phyloP scores from a whole-genome alignment of 345 rosid species.

The Camelina sativa region DNA sequence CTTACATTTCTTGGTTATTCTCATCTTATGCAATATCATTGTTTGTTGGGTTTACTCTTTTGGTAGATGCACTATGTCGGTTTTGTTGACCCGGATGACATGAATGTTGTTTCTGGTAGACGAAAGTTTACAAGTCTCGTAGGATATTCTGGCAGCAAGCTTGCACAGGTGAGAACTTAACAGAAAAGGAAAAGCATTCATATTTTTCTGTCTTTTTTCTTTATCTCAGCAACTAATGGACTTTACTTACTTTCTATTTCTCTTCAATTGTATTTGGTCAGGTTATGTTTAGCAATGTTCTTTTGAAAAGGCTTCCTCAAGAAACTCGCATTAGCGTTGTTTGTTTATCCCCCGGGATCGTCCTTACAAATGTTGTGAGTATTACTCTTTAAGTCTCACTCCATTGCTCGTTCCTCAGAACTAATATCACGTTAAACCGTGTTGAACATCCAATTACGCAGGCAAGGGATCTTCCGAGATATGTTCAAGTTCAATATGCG shows the following conservation, averaged over 20 bases:
- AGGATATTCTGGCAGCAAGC: constrained; percentile 86
- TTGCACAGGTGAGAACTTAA: constrained; percentile 74
- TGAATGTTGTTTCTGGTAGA: constrained; percentile 79
- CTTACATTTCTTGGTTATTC: constrained; percentile 1
- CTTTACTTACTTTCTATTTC: constrained; percentile 5
- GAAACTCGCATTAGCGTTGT: constrained; percentile 74
- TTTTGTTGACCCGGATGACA: constrained; percentile 86
- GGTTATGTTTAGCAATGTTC: constrained; percentile 88
- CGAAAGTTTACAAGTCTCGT: constrained; percentile 73
- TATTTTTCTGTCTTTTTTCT: not conserved
- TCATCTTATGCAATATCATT: constrained; percentile 18
- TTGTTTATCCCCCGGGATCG: constrained; percentile 88
- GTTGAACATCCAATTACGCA: constrained; percentile 43
- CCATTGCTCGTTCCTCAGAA: not conserved
- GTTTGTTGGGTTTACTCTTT: constrained; percentile 29
- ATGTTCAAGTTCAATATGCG: constrained; percentile 72
- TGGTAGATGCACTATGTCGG: constrained; percentile 91
- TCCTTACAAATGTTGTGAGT: constrained; percentile 90
- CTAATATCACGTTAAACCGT: not conserved
- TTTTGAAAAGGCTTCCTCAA: constrained; percentile 72
- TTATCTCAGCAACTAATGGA: constrained; percentile 21
- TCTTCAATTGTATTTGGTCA: constrained; percentile 33
- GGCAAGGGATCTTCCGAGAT: constrained; percentile 87
- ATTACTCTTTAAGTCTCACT: not conserved
- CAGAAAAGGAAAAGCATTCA: not conserved